These are phyloP conservation scores for Kazachstania taianensis DNA, from an alignment of 805 yeast genomes.

Conservation along the genomic window DNA sequence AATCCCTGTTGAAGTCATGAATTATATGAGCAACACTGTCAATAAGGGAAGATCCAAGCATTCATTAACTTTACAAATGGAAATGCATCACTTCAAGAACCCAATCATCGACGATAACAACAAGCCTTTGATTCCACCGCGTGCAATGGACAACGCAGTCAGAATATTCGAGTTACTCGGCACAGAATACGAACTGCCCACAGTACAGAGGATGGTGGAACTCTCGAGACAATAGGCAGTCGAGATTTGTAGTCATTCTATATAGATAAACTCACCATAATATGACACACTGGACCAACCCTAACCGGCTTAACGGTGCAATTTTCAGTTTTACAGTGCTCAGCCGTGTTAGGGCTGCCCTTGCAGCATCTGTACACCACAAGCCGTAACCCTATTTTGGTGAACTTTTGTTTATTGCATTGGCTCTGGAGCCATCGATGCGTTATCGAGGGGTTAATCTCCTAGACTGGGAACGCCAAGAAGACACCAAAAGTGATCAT, in stretches of 20 bases:
- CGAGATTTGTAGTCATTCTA: too few species aligned
- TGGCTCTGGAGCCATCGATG: too few species aligned
- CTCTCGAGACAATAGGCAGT: constrained; percentile 1
- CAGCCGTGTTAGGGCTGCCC: background rate
- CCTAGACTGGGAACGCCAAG: too few species aligned
- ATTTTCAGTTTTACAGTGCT: background rate
- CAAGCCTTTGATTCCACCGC: too few species aligned
- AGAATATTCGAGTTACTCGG: background rate
- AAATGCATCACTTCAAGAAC: too few species aligned
- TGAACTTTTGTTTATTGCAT: too few species aligned
- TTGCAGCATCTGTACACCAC: too few species aligned
- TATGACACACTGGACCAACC: background rate
- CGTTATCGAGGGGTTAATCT: too few species aligned
- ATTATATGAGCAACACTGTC: constrained; percentile 6
- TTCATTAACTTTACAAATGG: constrained; percentile 4
- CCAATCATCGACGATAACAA: too few species aligned
- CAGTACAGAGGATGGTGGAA: constrained; percentile 1
- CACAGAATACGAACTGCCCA: background rate
- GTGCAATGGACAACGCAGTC: too few species aligned
- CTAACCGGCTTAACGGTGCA: constrained; percentile 1
- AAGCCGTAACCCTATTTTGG: too few species aligned
- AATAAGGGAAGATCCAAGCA: constrained; percentile 4
- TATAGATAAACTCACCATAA: background rate
- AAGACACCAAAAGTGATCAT: too few species aligned
- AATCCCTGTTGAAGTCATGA: constrained; percentile 9